A percentile compares a stretch with the other conserved stretches of the same genome.
phyloP scores from a whole-genome alignment of 306 rosid species.

The Rubus idaeus region DNA sequence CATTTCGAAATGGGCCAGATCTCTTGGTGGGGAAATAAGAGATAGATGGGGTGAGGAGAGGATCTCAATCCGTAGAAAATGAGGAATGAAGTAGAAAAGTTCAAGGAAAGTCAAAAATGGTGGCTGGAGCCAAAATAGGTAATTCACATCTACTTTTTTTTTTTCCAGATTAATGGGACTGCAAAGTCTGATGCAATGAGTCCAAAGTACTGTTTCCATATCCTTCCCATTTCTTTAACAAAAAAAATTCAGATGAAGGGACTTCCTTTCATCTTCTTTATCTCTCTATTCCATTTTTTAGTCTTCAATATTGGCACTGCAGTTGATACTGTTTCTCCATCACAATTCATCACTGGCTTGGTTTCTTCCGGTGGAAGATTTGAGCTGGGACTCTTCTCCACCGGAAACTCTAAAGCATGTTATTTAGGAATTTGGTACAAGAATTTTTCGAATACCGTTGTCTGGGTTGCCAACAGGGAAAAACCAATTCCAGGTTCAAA shows the following conservation, averaged over 20 bases:
- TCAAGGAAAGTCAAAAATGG: no score
- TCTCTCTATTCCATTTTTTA: background rate
- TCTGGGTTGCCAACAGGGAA: slow-evolving; percentile 26
- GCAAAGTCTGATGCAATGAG: no score
- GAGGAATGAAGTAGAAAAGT: no score
- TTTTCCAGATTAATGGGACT: no score
- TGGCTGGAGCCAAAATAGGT: no score
- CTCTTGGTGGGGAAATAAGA: no score
- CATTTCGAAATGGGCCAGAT: no score
- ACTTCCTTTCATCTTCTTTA: background rate
- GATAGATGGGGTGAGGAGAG: no score
- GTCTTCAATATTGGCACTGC: background rate
- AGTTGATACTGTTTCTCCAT: background rate
- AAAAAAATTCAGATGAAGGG: background rate
- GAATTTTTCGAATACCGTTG: background rate
- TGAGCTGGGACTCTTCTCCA: slow-evolving; percentile 21
- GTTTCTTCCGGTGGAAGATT: background rate
- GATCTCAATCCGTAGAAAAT: no score
- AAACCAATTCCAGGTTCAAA: background rate
- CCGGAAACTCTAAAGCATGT: background rate
- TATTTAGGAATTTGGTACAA: slow-evolving; percentile 25
- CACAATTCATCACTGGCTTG: background rate
- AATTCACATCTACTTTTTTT: no score
- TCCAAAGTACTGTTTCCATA: no score
- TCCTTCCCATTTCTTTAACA: background rate